Conservation (phyloP, 23 red algal genomes). For the Gracilaria caudata region DNA sequence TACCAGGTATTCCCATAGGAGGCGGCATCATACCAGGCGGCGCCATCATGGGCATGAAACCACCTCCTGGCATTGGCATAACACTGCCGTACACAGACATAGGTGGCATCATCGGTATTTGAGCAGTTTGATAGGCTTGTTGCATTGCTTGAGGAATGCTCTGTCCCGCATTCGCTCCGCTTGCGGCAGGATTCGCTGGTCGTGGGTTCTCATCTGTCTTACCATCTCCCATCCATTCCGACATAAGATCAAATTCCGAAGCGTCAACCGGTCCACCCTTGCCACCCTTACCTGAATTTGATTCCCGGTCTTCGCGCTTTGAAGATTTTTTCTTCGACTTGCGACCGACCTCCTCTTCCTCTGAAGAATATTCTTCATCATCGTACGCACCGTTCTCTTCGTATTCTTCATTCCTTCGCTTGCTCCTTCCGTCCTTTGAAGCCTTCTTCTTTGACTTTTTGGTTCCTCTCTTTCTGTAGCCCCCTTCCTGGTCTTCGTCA, state of each 20-base stretch:
- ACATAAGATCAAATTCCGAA: slow-evolving; percentile 57
- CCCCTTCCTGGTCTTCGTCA: not conserved
- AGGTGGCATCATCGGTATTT: slow-evolving; percentile 61
- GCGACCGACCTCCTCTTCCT: not conserved
- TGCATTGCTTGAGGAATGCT: slow-evolving; percentile 53
- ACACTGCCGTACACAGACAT: slow-evolving; percentile 57
- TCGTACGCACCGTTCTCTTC: slow-evolving; percentile 40
- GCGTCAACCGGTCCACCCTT: not conserved
- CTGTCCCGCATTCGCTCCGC: not conserved
- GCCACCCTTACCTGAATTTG: slow-evolving; percentile 3
- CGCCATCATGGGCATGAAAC: slow-evolving; percentile 65
- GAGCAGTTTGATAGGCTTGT: slow-evolving; percentile 57
- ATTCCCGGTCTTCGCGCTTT: slow-evolving; percentile 40
- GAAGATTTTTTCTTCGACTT: slow-evolving; percentile 34
- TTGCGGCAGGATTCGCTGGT: slow-evolving; percentile 5
- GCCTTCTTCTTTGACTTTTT: slow-evolving; percentile 48
- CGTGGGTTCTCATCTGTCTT: slow-evolving; percentile 14
- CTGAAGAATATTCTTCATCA: slow-evolving; percentile 22
- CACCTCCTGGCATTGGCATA: slow-evolving; percentile 63
- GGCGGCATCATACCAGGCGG: slow-evolving; percentile 42
- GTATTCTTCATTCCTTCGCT: slow-evolving; percentile 42
- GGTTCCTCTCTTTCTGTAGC: not conserved
- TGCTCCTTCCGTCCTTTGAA: slow-evolving; percentile 31
- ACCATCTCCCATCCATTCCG: slow-evolving; percentile 62
- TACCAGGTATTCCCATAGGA: slow-evolving; percentile 33